These are phyloP conservation scores for Hypomontagnella submonticulosa DNA, from an alignment of 495 filamentous ascomycete genomes.

Conservation along the genomic window DNA sequence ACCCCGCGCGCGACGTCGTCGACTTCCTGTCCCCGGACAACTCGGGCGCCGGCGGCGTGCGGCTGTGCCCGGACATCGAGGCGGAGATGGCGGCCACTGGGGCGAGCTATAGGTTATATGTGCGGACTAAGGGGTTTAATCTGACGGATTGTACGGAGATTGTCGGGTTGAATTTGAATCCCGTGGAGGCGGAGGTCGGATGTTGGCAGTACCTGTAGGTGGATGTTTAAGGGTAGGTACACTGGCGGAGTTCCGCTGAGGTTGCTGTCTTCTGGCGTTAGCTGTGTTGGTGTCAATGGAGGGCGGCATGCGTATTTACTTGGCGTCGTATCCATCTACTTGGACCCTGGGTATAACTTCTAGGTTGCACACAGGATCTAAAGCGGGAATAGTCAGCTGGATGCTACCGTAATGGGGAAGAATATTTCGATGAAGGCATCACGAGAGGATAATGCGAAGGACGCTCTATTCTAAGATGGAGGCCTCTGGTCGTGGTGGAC, in stretches of 20 bases:
- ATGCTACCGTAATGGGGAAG: too few relatives aligned
- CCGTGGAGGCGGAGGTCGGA: slow-evolving; percentile 6
- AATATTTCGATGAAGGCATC: too few relatives aligned
- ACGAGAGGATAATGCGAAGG: too few relatives aligned
- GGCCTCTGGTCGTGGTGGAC: too few relatives aligned
- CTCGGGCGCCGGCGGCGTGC: slow-evolving; percentile 30
- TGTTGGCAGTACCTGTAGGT: slow-evolving; percentile 46
- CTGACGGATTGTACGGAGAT: slow-evolving; percentile 29
- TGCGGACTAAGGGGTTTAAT: slow-evolving; percentile 32
- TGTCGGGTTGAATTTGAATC: slow-evolving; percentile 29
- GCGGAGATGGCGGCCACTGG: slow-evolving; percentile 20
- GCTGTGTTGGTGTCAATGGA: too few relatives aligned
- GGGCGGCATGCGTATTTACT: too few relatives aligned
- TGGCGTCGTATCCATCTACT: too few relatives aligned
- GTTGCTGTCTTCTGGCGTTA: not conserved
- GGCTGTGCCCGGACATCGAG: slow-evolving; percentile 36
- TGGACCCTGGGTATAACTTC: too few relatives aligned
- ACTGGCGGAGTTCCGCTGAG: not conserved
- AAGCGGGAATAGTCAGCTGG: too few relatives aligned
- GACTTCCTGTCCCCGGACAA: slow-evolving; percentile 40
- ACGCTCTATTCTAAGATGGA: too few relatives aligned
- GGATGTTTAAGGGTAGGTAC: too few relatives aligned
- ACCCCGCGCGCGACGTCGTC: slow-evolving; percentile 20
- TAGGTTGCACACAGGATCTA: too few relatives aligned
- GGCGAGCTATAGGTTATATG: slow-evolving; percentile 33